Conservation (phyloP, 2,329 filamentous ascomycete species). For the Ascochyta fabae region DNA sequence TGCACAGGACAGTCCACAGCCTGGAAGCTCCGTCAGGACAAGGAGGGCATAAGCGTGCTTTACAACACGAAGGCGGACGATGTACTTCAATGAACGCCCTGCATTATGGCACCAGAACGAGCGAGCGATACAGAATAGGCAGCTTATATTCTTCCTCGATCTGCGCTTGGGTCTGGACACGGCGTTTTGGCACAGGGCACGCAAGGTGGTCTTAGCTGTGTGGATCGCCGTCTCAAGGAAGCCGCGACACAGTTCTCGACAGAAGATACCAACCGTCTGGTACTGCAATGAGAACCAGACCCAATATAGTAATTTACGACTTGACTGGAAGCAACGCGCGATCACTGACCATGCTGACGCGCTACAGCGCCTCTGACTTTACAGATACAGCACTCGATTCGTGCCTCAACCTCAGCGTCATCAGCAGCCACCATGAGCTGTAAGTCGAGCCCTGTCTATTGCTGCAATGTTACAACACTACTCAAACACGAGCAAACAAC, state of each 20-base stretch:
- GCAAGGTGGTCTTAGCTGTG: neutral
- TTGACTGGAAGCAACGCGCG: neutral
- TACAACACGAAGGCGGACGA: neutral
- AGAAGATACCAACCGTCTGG: neutral
- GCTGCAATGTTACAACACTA: neutral
- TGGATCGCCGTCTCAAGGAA: neutral
- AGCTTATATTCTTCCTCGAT: neutral
- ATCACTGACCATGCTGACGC: neutral
- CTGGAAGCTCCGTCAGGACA: slow-evolving; percentile 5
- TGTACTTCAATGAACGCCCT: neutral
- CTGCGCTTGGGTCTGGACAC: neutral
- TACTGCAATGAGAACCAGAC: neutral
- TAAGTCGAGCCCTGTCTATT: no score
- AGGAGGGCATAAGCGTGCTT: slow-evolving; percentile 4
- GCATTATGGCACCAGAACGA: neutral
- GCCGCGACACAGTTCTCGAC: neutral
- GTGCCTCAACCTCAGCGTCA: no score
- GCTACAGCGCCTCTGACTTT: neutral
- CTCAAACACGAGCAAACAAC: neutral
- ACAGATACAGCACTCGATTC: no score
- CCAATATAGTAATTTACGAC: neutral
- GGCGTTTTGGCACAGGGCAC: neutral
- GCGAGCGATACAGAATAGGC: neutral
- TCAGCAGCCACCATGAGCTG: no score
- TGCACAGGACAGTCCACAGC: slow-evolving; percentile 28